phyloP scores from a whole-genome alignment of 1,284 basidiomycete species.

The Gymnopus androsaceus region DNA sequence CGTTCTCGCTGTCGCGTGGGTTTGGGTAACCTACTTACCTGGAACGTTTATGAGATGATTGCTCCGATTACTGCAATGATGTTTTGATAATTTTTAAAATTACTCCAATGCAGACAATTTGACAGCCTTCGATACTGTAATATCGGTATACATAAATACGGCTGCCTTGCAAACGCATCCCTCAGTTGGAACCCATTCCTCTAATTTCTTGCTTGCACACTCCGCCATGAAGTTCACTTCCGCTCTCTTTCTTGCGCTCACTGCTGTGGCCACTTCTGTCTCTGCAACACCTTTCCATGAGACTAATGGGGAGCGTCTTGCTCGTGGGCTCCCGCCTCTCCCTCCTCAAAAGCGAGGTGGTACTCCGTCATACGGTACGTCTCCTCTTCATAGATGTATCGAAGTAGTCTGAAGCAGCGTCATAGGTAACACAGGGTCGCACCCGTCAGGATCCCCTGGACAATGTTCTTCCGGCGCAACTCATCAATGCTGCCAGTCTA shows the following conservation, averaged over 20 bases:
- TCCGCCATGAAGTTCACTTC: conserved; percentile 46
- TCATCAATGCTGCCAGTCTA: conserved; percentile 42
- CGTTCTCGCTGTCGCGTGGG: no score
- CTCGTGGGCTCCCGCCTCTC: conserved; percentile 46
- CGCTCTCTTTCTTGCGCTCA: conserved; percentile 36
- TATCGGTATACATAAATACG: background rate
- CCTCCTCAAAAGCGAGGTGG: conserved; percentile 33
- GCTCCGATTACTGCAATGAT: no score
- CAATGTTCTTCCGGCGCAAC: conserved; percentile 41
- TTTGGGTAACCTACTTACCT: no score
- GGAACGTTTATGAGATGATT: no score
- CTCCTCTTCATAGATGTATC: background rate
- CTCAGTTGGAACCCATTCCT: background rate
- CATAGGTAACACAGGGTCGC: conserved; percentile 28
- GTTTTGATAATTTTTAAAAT: background rate
- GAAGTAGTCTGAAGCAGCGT: background rate
- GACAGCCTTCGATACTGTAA: background rate
- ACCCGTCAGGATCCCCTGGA: conserved; percentile 31
- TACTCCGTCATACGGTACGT: conserved; percentile 32
- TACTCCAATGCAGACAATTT: background rate
- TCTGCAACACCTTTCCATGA: conserved; percentile 32
- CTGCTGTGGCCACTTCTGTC: conserved; percentile 32
- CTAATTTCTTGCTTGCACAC: conserved; percentile 3
- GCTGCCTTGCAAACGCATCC: background rate
- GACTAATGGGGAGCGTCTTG: conserved; percentile 53